Base-by-base conservation (phyloP, 345 rosid genomes). In the Citrus maxima region DNA sequence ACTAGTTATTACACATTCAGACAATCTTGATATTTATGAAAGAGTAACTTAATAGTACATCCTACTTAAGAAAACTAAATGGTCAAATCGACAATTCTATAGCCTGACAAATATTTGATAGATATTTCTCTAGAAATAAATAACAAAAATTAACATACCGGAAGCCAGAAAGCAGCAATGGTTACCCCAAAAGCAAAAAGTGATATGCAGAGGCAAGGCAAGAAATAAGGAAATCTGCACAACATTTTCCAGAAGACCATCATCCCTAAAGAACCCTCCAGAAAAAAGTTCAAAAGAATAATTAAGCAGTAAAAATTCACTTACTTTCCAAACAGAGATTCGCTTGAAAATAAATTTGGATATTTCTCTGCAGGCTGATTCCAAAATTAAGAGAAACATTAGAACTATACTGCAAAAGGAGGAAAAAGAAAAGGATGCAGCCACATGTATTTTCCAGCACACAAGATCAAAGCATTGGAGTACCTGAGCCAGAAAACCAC, bases 401-500 rank as follows among this genome's bases (percentile, higher is more conserved):
- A 80, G 63, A 77, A 27, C 38, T 70, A 7, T 62, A 25, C 21
- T 34, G 34, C 21, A n/a, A 10, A 35, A 51, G 34, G 24, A 64
- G 32, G 12, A 59, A 40, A 70, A 70, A 19, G 14, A 46, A 42
- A 7, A 7, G n/a, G 60, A 49, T 46, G 27, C 25, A 32, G 28
- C 25, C 14, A 61, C n/a, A 28, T 21, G 60, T 18, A 78, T 54
- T 63, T 49, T 27, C 18, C 32, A 59, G 32, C 56, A 59, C 8
- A 58, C 6, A 28, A 69, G 35, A 37, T 0, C 28, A 78, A 71
- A 66, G 49, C 22, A 77, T 46, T 40, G 58, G 78, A 77, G 68
- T 80, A 96, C 99, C 99, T 96, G 97, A 4, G 99, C 95, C 73
- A 94, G 86, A 80, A 83, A 96, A 60, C 98, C 99, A 76, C 99